Conservation (phyloP, 306 rosid species). For the Chamaecrista fasciculata region DNA sequence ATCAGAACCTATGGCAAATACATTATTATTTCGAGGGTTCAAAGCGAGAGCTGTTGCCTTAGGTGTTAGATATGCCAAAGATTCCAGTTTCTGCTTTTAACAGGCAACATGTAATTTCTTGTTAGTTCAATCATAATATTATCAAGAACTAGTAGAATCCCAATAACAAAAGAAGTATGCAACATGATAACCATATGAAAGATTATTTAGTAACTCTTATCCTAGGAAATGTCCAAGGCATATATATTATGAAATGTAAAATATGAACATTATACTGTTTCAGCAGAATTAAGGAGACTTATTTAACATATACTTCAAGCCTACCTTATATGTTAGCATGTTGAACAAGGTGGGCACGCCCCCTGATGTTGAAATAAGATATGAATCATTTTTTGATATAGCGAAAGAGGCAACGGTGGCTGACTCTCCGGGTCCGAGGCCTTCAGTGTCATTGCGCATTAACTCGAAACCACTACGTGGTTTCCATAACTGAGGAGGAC, state of each 20-base stretch:
- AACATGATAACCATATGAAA: not conserved
- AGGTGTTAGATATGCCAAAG: constrained; percentile 35
- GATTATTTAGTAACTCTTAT: not conserved
- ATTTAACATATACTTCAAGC: not conserved
- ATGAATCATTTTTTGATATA: constrained; percentile 35
- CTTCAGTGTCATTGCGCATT: constrained; percentile 34
- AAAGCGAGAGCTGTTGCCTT: constrained; percentile 39
- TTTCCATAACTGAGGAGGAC: constrained; percentile 32
- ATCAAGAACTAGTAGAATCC: not conserved
- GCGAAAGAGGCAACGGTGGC: constrained; percentile 31
- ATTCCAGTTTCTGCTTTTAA: constrained; percentile 25
- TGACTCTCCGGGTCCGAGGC: not conserved
- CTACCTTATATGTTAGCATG: constrained; percentile 37
- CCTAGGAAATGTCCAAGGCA: no score
- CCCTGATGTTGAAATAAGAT: constrained; percentile 44
- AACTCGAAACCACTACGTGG: constrained; percentile 20
- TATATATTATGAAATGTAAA: not conserved
- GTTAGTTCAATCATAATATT: not conserved
- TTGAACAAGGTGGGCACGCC: constrained; percentile 37
- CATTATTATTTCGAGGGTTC: constrained; percentile 34
- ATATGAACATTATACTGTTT: not conserved
- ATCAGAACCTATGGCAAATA: constrained; percentile 46
- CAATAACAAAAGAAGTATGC: not conserved
- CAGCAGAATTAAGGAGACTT: constrained; percentile 11
- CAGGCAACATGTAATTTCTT: not conserved